Conservation (phyloP, 2,329 filamentous ascomycete species). For the Penicillium sp. region DNA sequence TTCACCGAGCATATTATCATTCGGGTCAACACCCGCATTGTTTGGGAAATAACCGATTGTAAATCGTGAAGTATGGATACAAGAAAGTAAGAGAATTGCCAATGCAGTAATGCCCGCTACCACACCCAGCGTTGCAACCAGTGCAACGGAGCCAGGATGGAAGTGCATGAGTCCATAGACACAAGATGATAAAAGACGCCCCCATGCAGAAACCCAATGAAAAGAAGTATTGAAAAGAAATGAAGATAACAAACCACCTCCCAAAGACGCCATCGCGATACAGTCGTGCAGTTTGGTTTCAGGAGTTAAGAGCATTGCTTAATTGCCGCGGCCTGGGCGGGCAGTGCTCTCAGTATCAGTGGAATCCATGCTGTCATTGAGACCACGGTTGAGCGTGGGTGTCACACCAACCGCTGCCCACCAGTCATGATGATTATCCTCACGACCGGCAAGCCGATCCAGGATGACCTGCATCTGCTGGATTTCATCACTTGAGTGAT, state of each 20-base stretch:
- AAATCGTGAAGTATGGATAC: conserved; percentile 7
- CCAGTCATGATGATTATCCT: conserved; percentile 81
- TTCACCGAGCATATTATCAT: too few relatives aligned
- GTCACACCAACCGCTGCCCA: conserved; percentile 72
- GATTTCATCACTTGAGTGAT: conserved; percentile 43
- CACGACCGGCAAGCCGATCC: conserved; percentile 66
- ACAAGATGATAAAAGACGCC: conserved; percentile 1
- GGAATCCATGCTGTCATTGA: conserved; percentile 27
- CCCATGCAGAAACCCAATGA: background rate
- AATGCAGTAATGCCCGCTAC: background rate
- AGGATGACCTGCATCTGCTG: conserved; percentile 72
- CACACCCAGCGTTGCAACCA: conserved; percentile 1
- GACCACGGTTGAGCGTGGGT: conserved; percentile 49
- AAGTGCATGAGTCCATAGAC: background rate
- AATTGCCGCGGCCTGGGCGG: conserved; percentile 9
- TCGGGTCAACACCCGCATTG: background rate
- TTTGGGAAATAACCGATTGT: background rate
- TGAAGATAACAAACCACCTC: background rate
- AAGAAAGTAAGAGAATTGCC: background rate
- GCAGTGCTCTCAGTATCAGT: conserved; percentile 23
- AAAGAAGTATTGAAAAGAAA: background rate
- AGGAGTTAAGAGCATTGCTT: background rate
- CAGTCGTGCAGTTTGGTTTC: background rate
- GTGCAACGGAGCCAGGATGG: conserved; percentile 3
- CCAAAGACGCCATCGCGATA: conserved; percentile 1